Evolutionary conservation across 129 eudicot species (phyloP).

Genomic region (Flaveria robusta): DNA sequence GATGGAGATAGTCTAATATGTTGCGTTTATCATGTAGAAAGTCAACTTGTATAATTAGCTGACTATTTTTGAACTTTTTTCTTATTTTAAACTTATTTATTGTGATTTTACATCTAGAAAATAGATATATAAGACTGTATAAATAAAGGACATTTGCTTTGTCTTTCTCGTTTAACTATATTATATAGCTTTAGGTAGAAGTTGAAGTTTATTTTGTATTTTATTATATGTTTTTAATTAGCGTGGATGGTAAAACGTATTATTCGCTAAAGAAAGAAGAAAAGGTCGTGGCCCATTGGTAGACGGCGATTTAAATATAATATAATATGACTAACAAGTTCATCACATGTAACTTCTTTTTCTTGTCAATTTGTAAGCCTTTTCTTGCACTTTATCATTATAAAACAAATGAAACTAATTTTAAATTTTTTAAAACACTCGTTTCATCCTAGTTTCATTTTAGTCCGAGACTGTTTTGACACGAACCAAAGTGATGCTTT

Average conservation of each 20-base stretch:
- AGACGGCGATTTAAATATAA: conserved; percentile 12
- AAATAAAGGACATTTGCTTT: not conserved
- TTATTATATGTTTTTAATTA: not conserved
- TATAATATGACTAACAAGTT: not conserved
- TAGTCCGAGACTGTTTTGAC: too few species aligned
- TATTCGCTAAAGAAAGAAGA: conserved; percentile 14
- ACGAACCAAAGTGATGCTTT: too few species aligned
- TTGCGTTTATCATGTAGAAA: not conserved
- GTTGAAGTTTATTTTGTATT: not conserved
- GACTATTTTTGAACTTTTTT: not conserved
- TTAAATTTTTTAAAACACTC: not conserved
- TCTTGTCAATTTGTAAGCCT: not conserved
- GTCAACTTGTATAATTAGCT: not conserved
- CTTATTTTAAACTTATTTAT: not conserved
- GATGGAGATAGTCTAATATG: too few species aligned
- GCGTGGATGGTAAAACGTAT: not conserved
- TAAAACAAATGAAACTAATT: not conserved
- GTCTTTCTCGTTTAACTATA: not conserved
- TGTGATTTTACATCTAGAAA: not conserved
- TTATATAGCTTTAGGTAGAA: not conserved
- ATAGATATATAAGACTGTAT: not conserved
- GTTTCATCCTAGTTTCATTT: too few species aligned
- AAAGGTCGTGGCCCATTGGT: conserved; percentile 18
- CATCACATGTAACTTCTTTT: not conserved
- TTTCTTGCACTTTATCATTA: too few species aligned